These are phyloP conservation scores for Heimioporus sp. DNA, from an alignment of 768 basidiomycete species.

Conservation along the genomic window DNA sequence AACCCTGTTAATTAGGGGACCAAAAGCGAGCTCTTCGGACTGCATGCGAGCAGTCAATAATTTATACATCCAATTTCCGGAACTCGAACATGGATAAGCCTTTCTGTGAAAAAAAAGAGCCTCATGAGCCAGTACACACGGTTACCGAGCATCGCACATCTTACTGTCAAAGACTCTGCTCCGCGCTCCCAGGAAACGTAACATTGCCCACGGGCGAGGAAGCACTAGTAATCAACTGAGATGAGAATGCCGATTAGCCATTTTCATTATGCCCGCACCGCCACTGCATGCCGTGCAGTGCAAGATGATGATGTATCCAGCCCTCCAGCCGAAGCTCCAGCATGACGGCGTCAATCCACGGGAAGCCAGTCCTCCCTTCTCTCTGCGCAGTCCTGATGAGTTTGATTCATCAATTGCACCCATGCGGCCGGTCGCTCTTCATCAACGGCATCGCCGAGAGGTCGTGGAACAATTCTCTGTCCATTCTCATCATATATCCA, in stretches of 20 bases:
- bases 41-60: conserved; percentile 9
- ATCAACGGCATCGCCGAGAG: conserved; percentile 12
- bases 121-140: conserved; percentile 4
- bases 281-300: conserved; percentile 27
- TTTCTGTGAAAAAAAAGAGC: conserved; percentile 8
- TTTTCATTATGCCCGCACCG: conserved; percentile 28
- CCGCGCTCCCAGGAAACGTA: conserved; percentile 25
- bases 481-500: conserved; percentile 6
- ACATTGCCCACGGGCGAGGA: conserved; percentile 26
- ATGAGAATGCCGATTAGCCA: conserved; percentile 23
- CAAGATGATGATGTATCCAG: conserved; percentile 19
- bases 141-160: conserved; percentile 19
- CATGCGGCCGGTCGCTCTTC: conserved; percentile 4
- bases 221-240: conserved; percentile 27
- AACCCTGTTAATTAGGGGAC: conserved; percentile 7
- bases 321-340: conserved; percentile 10
- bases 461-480: conserved; percentile 13
- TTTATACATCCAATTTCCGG: conserved; percentile 24
- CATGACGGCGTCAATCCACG: conserved; percentile 24
- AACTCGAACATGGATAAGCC: conserved; percentile 13
- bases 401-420: conserved; percentile 8
- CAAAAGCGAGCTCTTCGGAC: conserved; percentile 1
- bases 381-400: not conserved
- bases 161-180: conserved; percentile 15
- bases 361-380: conserved; percentile 6